Conservation (phyloP, 768 basidiomycete species). For the Ramaria sp. region DNA sequence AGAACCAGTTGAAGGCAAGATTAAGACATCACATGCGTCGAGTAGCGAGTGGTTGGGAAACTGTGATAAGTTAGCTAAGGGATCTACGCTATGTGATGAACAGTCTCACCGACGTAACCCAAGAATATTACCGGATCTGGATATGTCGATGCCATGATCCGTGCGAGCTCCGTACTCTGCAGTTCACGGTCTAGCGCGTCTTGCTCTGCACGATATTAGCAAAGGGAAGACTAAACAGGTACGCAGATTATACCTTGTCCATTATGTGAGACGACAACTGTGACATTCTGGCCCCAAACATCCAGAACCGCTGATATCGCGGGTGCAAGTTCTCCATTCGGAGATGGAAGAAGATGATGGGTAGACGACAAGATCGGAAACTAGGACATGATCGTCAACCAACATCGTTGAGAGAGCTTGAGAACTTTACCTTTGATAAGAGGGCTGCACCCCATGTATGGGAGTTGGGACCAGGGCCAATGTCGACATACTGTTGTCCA, state of each 20-base stretch:
- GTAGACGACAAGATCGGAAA: slow-evolving; percentile 83
- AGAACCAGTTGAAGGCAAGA: background rate
- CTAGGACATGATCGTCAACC: slow-evolving; percentile 22
- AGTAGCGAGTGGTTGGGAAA: slow-evolving; percentile 52
- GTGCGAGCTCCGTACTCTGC: slow-evolving; percentile 70
- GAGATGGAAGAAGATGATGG: slow-evolving; percentile 83
- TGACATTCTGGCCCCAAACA: slow-evolving; percentile 64
- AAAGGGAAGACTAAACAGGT: background rate
- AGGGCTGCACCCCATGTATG: slow-evolving; percentile 87
- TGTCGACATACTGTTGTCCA: slow-evolving; percentile 59
- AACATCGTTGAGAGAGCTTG: background rate
- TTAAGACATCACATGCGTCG: slow-evolving; percentile 39
- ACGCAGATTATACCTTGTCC: slow-evolving; percentile 57
- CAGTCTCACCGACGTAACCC: slow-evolving; percentile 46
- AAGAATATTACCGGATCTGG: slow-evolving; percentile 71
- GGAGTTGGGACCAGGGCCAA: slow-evolving; percentile 79
- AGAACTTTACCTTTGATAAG: slow-evolving; percentile 53
- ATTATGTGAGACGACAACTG: slow-evolving; percentile 84
- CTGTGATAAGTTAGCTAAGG: slow-evolving; percentile 15
- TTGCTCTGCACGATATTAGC: slow-evolving; percentile 45
- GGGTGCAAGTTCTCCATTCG: slow-evolving; percentile 76
- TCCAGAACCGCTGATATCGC: slow-evolving; percentile 83
- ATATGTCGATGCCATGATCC: slow-evolving; percentile 61
- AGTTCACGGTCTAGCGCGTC: slow-evolving; percentile 82
- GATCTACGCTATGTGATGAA: background rate